Conservation (phyloP, 2,329 filamentous ascomycete species). For the Colletotrichum noveboracense region DNA sequence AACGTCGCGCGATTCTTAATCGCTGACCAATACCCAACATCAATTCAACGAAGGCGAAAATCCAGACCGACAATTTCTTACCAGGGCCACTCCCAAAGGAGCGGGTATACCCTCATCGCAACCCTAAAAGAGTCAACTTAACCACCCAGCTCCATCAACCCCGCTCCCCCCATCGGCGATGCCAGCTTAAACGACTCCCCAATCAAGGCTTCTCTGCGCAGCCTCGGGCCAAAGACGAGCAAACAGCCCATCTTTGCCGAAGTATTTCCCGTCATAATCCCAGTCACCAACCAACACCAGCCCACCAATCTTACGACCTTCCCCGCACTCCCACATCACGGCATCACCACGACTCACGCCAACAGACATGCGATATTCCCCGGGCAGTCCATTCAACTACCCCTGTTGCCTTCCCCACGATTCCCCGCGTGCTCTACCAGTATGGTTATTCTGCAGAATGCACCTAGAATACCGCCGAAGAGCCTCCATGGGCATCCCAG, state of each 20-base stretch:
- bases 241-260: background rate
- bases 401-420: background rate
- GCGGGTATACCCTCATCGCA: background rate
- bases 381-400: background rate
- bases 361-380: background rate
- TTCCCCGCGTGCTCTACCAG: background rate
- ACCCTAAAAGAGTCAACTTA: background rate
- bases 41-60: background rate
- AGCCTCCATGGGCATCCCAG: background rate
- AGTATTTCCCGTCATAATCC: background rate
- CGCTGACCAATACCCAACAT: background rate
- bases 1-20: background rate
- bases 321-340: slow-evolving; percentile 8
- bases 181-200: background rate
- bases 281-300: background rate
- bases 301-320: background rate
- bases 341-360: background rate
- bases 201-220: background rate
- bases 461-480: background rate
- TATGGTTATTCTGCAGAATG: background rate
- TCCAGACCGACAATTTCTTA: background rate
- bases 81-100: background rate
- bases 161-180: background rate
- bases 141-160: background rate
- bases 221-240: background rate